Conservation (phyloP, 1,139 yeast genomes). For the Candida pseudocylindracea region DNA sequence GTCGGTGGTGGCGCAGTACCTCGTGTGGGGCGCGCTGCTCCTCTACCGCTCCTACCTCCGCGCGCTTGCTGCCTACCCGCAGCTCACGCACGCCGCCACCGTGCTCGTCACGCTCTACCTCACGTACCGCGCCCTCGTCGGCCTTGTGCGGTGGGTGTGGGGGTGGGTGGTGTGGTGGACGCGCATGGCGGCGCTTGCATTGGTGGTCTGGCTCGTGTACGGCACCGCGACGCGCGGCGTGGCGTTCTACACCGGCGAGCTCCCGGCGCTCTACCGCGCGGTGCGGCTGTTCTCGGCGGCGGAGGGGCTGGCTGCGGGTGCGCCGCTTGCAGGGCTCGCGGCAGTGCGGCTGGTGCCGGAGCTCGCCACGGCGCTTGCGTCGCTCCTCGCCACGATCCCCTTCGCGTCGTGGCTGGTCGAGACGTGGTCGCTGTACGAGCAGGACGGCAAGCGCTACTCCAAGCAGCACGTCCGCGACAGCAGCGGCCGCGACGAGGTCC, state of each 20-base stretch:
- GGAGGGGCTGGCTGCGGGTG: neutral
- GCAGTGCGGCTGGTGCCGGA: neutral
- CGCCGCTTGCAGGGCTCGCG: neutral
- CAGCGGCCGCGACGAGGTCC: too few relatives aligned
- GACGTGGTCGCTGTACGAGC: too few relatives aligned
- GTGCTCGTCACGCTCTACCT: constrained; percentile 13
- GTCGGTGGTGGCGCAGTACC: too few relatives aligned
- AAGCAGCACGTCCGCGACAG: too few relatives aligned
- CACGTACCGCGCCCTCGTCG: neutral
- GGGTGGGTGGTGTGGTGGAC: neutral
- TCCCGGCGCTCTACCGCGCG: neutral
- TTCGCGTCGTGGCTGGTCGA: too few relatives aligned
- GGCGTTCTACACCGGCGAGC: neutral
- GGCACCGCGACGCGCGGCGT: neutral
- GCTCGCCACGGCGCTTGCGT: too few relatives aligned
- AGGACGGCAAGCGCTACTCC: too few relatives aligned
- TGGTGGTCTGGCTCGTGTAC: neutral
- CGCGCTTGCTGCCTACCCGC: constrained; percentile 84
- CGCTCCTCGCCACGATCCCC: too few relatives aligned
- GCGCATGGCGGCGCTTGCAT: neutral
- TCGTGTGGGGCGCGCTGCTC: constrained; percentile 22
- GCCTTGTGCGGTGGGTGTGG: neutral
- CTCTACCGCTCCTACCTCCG: constrained; percentile 80
- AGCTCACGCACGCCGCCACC: constrained; percentile 27
- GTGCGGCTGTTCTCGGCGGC: neutral